Evolutionary conservation across 306 rosid genomes (phyloP).

Genomic region (Heteromeles arbutifolia): DNA sequence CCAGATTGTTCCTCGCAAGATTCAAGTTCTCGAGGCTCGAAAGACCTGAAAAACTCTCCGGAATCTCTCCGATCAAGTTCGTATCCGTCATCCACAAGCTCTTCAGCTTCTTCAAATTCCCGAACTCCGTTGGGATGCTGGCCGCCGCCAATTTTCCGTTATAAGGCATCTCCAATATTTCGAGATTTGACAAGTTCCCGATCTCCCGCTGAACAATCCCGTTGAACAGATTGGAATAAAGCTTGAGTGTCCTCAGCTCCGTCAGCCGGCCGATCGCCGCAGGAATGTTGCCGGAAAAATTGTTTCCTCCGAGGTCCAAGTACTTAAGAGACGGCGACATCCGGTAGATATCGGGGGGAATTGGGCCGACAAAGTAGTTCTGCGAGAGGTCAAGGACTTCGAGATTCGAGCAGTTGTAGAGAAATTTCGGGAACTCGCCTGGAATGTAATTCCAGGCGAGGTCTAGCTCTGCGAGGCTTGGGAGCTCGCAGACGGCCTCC

Average conservation of each 20-base stretch:
- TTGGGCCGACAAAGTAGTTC: constrained; percentile 46
- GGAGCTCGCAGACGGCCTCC: constrained; percentile 45
- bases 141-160: constrained; percentile 24
- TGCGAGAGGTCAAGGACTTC: constrained; percentile 49
- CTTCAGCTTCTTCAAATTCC: constrained; percentile 43
- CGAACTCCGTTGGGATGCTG: constrained; percentile 49
- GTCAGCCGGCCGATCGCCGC: constrained; percentile 40
- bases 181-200: constrained; percentile 54
- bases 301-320: constrained; percentile 53
- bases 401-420: constrained; percentile 70
- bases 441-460: constrained; percentile 52
- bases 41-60: constrained; percentile 35
- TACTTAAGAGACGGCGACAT: constrained; percentile 28
- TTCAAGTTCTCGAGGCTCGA: constrained; percentile 42
- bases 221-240: constrained; percentile 37
- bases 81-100: constrained; percentile 29
- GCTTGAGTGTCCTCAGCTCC: constrained; percentile 22
- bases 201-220: constrained; percentile 60
- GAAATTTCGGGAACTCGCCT: constrained; percentile 53
- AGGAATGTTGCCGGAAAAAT: constrained; percentile 62
- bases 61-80: constrained; percentile 58
- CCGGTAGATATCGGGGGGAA: constrained; percentile 48
- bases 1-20: constrained; percentile 44
- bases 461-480: constrained; percentile 37
- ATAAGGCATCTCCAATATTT: constrained; percentile 31